Percentiles rank a stretch among this genome's conserved stretches.
Evolutionary conservation across 345 rosid genomes (phyloP).

Genomic region (Turritis glabra): DNA sequence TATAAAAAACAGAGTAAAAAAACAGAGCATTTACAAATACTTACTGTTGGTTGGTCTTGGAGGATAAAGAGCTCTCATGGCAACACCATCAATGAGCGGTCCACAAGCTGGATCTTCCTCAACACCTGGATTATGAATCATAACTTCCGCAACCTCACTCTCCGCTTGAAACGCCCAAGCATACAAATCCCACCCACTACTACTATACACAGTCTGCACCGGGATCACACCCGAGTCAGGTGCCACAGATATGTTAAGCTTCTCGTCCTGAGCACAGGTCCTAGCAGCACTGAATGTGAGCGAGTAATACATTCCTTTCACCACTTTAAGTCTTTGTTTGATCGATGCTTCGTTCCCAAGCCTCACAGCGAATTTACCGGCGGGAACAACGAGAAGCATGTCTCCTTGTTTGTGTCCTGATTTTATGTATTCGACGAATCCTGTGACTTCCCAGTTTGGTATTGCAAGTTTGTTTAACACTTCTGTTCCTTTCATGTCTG

Average conservation of each 20-base stretch:
- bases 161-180: conserved; percentile 78
- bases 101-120: conserved; percentile 95
- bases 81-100: conserved; percentile 75
- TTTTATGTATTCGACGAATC: conserved; percentile 79
- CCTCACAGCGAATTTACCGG: conserved; percentile 73
- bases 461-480: conserved; percentile 52
- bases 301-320: conserved; percentile 63
- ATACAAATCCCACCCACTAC: conserved; percentile 84
- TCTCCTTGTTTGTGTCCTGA: conserved; percentile 95
- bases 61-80: conserved; percentile 61
- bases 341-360: conserved; percentile 91
- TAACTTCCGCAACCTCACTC: conserved; percentile 41
- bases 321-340: conserved; percentile 61
- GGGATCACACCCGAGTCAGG: conserved; percentile 80
- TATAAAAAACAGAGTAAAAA: not conserved
- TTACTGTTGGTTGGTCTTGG: conserved; percentile 60
- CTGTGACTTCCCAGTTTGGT: conserved; percentile 79
- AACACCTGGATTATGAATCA: conserved; percentile 77
- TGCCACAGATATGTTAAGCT: conserved; percentile 66
- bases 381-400: conserved; percentile 88
- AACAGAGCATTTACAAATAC: conserved; percentile 5
- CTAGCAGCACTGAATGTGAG: conserved; percentile 87
- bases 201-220: conserved; percentile 74
- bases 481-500: conserved; percentile 66
- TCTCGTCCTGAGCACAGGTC: conserved; percentile 88